A percentile compares a stretch with the other conserved stretches of the same genome.
phyloP scores from a whole-genome alignment of 805 yeast genomes.

The Candida alai region DNA sequence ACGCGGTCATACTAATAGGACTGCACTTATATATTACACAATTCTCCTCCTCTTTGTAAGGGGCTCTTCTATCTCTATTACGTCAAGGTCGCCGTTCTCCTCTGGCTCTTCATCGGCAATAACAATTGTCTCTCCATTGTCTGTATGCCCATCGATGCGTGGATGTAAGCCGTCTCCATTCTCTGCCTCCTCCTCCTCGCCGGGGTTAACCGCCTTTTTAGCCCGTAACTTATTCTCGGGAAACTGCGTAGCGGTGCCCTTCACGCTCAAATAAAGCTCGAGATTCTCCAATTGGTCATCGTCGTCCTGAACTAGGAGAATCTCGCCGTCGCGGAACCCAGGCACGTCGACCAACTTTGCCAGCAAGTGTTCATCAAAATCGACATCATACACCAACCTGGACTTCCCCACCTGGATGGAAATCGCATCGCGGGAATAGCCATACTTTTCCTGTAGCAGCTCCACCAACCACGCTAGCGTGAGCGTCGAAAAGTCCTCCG shows the following conservation, averaged over 20 bases:
- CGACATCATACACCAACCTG: conserved; percentile 74
- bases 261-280: conserved; percentile 51
- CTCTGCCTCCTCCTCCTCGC: conserved; percentile 11
- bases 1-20: not conserved
- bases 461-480: conserved; percentile 52
- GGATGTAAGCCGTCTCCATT: conserved; percentile 3
- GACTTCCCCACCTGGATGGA: conserved; percentile 57
- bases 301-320: conserved; percentile 75
- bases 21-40: too few relatives aligned
- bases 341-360: conserved; percentile 44
- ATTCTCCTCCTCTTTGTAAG: conserved; percentile 8
- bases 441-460: conserved; percentile 44
- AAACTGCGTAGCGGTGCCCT: conserved; percentile 9
- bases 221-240: conserved; percentile 14
- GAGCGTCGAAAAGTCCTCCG: conserved; percentile 19
- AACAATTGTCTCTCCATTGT: conserved; percentile 4
- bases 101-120: not conserved
- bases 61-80: conserved; percentile 10
- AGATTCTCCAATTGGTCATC: conserved; percentile 60
- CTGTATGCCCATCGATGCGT: not conserved
- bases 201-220: conserved; percentile 6
- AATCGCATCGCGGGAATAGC: conserved; percentile 48
- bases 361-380: conserved; percentile 74
- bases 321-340: conserved; percentile 57
- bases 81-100: conserved; percentile 5